These are phyloP conservation scores for Ceratocystis papillata DNA, from an alignment of 2,329 filamentous ascomycete genomes.

Conservation along the genomic window DNA sequence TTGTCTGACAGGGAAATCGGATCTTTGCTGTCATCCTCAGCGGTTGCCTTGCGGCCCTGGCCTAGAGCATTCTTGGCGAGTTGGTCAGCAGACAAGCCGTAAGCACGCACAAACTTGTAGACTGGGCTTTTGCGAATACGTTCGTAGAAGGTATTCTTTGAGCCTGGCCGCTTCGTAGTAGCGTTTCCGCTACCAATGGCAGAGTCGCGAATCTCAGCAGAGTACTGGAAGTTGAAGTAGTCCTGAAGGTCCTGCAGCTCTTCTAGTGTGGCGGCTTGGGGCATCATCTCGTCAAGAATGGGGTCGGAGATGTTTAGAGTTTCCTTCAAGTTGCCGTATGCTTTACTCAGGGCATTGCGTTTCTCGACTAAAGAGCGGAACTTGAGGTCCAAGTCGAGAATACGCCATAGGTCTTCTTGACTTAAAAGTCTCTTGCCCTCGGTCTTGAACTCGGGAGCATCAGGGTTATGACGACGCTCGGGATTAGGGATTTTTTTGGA, in stretches of 20 bases:
- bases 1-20: conserved; percentile 82
- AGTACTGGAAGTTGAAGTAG: conserved; percentile 90
- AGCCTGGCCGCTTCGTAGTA: conserved; percentile 68
- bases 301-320: conserved; percentile 54
- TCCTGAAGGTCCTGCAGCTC: conserved; percentile 95
- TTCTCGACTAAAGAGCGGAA: conserved; percentile 90
- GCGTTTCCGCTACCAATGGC: conserved; percentile 52
- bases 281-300: conserved; percentile 73
- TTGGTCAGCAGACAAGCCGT: conserved; percentile 80
- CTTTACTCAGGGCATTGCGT: conserved; percentile 70
- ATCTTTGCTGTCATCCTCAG: conserved; percentile 69
- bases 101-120: conserved; percentile 73
- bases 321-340: conserved; percentile 60
- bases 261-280: conserved; percentile 72
- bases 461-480: conserved; percentile 52
- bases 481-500: conserved; percentile 58
- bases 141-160: conserved; percentile 69
- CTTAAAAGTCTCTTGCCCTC: conserved; percentile 78
- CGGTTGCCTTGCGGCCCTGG: conserved; percentile 65
- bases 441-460: conserved; percentile 62
- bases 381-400: conserved; percentile 89
- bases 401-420: conserved; percentile 89
- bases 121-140: conserved; percentile 70
- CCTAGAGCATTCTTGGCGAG: conserved; percentile 78
- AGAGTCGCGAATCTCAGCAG: conserved; percentile 70